Evolutionary conservation across 2,329 filamentous ascomycete species (phyloP).

Genomic region (Aspergillus fischeri): DNA sequence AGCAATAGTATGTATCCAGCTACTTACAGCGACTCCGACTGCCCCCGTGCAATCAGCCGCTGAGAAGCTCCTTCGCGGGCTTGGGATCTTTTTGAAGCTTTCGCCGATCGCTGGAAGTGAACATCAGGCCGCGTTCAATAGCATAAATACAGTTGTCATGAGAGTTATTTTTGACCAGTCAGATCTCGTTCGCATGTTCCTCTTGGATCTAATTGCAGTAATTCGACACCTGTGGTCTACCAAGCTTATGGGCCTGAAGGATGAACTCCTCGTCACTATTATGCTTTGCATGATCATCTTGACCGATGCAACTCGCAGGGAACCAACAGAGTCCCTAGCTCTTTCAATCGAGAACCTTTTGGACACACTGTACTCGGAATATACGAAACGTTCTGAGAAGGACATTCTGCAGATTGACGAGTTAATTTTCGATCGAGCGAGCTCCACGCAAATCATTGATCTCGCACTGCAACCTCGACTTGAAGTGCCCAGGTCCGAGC

Average conservation of each 20-base stretch:
- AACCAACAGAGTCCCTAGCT: slow-evolving; percentile 37
- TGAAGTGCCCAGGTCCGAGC: slow-evolving; percentile 32
- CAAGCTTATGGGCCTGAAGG: slow-evolving; percentile 63
- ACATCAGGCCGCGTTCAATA: slow-evolving; percentile 69
- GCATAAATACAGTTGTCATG: slow-evolving; percentile 67
- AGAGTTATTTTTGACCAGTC: slow-evolving; percentile 66
- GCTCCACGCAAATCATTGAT: slow-evolving; percentile 31
- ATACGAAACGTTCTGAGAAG: slow-evolving; percentile 65
- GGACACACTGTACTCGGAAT: slow-evolving; percentile 72
- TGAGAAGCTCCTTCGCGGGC: slow-evolving; percentile 52
- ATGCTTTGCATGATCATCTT: slow-evolving; percentile 62
- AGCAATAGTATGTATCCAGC: slow-evolving; percentile 62
- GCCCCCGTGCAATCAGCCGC: slow-evolving; percentile 60
- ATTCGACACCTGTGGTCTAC: slow-evolving; percentile 73
- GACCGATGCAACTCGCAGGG: slow-evolving; percentile 37
- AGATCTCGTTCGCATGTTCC: slow-evolving; percentile 56
- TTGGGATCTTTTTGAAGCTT: slow-evolving; percentile 60
- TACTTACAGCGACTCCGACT: slow-evolving; percentile 62
- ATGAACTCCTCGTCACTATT: slow-evolving; percentile 72
- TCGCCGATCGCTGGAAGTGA: slow-evolving; percentile 58
- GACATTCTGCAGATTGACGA: slow-evolving; percentile 76
- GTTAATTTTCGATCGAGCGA: slow-evolving; percentile 52
- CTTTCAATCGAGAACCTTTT: slow-evolving; percentile 59
- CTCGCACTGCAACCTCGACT: slow-evolving; percentile 34
- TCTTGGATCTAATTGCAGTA: slow-evolving; percentile 62